phyloP scores from a whole-genome alignment of 768 basidiomycete genomes.

The Lentinus tigrinus region DNA sequence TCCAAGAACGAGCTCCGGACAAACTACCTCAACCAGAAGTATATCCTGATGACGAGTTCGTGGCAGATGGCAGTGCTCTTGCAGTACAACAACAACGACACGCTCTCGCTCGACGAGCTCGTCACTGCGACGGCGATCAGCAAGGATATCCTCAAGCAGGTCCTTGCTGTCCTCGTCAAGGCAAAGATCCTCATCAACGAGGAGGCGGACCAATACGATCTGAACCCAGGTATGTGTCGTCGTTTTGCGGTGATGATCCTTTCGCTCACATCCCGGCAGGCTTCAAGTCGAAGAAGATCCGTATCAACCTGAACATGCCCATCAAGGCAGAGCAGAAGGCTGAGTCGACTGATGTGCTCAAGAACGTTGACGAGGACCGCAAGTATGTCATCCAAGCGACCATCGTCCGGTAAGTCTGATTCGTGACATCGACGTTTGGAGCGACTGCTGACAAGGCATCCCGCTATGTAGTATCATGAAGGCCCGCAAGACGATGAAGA shows the following conservation, averaged over 20 bases:
- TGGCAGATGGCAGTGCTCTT: slow-evolving; percentile 95
- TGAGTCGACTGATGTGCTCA: slow-evolving; percentile 85
- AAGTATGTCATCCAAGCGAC: slow-evolving; percentile 96
- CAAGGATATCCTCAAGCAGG: slow-evolving; percentile 77
- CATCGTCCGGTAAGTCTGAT: slow-evolving; percentile 64
- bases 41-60: slow-evolving; percentile 92
- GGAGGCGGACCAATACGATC: slow-evolving; percentile 85
- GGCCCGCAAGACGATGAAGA: slow-evolving; percentile 93
- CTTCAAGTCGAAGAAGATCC: slow-evolving; percentile 93
- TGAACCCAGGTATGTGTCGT: slow-evolving; percentile 68
- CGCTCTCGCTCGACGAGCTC: slow-evolving; percentile 79
- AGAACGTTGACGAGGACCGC: slow-evolving; percentile 94
- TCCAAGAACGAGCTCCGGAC: slow-evolving; percentile 95
- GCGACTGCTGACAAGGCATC: no score
- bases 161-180: slow-evolving; percentile 63
- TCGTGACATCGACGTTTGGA: not conserved
- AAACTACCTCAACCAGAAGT: slow-evolving; percentile 91
- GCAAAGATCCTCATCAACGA: slow-evolving; percentile 89
- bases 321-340: slow-evolving; percentile 95
- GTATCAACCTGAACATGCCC: slow-evolving; percentile 86
- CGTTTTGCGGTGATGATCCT: not conserved
- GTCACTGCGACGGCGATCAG: slow-evolving; percentile 74
- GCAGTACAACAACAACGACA: slow-evolving; percentile 92
- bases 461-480: slow-evolving; percentile 81
- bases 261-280: slow-evolving; percentile 39